phyloP scores from a whole-genome alignment of 2,329 filamentous ascomycete species.

The Pseudohalonectria lignicola region DNA sequence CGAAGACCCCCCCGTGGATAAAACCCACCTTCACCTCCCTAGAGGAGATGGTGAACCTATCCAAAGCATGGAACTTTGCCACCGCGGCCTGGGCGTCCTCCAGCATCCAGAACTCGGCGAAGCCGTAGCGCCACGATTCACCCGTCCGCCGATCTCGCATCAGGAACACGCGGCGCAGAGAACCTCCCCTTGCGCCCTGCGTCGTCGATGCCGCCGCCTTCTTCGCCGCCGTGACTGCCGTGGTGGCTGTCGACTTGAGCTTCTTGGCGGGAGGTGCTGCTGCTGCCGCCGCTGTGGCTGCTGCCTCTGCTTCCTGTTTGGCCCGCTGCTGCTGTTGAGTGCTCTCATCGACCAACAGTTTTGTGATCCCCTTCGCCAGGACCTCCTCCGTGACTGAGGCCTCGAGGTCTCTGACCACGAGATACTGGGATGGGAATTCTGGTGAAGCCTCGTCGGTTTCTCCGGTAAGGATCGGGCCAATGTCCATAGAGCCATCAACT shows the following conservation, averaged over 20 bases:
- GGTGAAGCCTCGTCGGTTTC: conserved; percentile 31
- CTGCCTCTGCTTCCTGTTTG: conserved; percentile 18
- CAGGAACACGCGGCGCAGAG: conserved; percentile 66
- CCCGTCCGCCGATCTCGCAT: conserved; percentile 62
- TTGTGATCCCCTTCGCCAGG: conserved; percentile 61
- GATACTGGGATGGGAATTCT: conserved; percentile 58
- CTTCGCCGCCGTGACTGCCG: conserved; percentile 33
- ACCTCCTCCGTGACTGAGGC: conserved; percentile 60
- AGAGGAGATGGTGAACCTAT: conserved; percentile 69
- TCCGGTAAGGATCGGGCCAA: conserved; percentile 27
- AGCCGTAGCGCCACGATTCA: conserved; percentile 71
- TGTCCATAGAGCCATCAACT: background rate
- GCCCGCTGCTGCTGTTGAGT: conserved; percentile 27
- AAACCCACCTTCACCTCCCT: conserved; percentile 61
- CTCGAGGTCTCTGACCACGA: conserved; percentile 64
- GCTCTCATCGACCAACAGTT: conserved; percentile 53
- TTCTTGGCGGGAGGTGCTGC: conserved; percentile 33
- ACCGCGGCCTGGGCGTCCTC: conserved; percentile 68
- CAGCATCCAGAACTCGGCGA: conserved; percentile 70
- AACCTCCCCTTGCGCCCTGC: conserved; percentile 60
- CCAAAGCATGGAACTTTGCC: conserved; percentile 57
- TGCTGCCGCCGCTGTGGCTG: background rate
- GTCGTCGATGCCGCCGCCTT: too few relatives aligned
- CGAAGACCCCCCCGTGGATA: conserved; percentile 77
- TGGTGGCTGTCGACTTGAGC: conserved; percentile 50